These are phyloP conservation scores for Mycothermus thermophilus DNA, from an alignment of 495 filamentous ascomycete species.

Conservation along the genomic window DNA sequence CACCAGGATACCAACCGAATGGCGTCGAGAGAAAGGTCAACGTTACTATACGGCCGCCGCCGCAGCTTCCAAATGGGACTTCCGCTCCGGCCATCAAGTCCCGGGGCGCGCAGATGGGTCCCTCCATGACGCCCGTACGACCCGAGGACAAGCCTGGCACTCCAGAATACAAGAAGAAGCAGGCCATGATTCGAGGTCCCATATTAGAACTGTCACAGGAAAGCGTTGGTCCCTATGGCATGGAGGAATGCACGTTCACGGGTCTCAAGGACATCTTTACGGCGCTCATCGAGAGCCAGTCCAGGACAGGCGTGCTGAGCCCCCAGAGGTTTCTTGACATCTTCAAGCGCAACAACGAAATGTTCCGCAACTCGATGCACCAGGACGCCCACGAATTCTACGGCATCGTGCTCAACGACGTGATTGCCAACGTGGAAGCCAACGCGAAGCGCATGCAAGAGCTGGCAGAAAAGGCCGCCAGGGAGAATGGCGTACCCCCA, in stretches of 20 bases:
- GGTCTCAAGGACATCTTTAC: conserved; percentile 94
- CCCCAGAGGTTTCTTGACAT: conserved; percentile 90
- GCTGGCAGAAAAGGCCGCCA: conserved; percentile 27
- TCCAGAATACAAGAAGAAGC: conserved; percentile 93
- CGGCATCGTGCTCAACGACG: conserved; percentile 87
- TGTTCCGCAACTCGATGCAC: conserved; percentile 94
- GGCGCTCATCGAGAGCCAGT: conserved; percentile 66
- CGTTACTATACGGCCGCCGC: conserved; percentile 34
- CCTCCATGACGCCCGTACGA: conserved; percentile 24
- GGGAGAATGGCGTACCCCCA: conserved; percentile 19
- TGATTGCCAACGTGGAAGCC: conserved; percentile 83
- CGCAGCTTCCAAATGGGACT: conserved; percentile 29
- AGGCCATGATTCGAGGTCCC: conserved; percentile 74
- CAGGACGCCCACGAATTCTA: conserved; percentile 98
- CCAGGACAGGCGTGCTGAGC: conserved; percentile 80
- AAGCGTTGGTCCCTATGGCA: conserved; percentile 68
- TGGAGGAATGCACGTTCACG: conserved; percentile 90
- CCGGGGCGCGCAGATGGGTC: conserved; percentile 24
- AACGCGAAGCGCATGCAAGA: conserved; percentile 49
- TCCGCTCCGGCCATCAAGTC: conserved; percentile 21
- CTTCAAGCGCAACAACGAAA: conserved; percentile 84
- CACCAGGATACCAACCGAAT: conserved; percentile 32
- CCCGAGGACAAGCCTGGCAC: conserved; percentile 67
- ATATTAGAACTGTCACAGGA: conserved; percentile 67
- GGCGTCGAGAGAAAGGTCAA: conserved; percentile 32